Evolutionary conservation across 345 rosid genomes (phyloP).

Genomic region (Aquilaria yunnanensis): DNA sequence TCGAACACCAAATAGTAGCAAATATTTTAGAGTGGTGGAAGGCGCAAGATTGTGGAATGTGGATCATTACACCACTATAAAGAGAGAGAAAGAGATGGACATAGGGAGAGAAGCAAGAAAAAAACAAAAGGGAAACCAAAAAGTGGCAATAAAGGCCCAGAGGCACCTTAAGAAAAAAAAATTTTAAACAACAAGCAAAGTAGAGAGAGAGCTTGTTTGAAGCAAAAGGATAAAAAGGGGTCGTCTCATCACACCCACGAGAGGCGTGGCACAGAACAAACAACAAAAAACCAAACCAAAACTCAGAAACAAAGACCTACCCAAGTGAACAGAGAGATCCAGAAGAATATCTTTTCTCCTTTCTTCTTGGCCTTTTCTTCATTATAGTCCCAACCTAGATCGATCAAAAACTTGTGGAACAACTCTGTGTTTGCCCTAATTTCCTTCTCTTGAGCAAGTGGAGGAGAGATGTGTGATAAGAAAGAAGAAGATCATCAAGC

Average conservation of each 20-base stretch:
- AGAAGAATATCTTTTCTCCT: constrained; percentile 10
- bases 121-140: constrained; percentile 17
- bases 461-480: constrained; percentile 39
- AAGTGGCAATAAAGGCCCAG: constrained; percentile 27
- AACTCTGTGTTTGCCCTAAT: too few species aligned
- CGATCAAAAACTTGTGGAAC: too few species aligned
- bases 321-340: constrained; percentile 9
- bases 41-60: constrained; percentile 7
- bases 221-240: constrained; percentile 22
- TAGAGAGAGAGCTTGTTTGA: constrained; percentile 18
- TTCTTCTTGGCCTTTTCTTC: constrained; percentile 1
- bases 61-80: constrained; percentile 6
- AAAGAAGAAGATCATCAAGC: constrained; percentile 62
- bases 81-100: neutral
- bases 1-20: constrained; percentile 17
- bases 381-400: too few species aligned
- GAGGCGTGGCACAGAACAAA: constrained; percentile 25
- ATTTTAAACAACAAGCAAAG: too few species aligned
- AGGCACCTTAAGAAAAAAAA: neutral
- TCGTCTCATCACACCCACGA: constrained; percentile 15
- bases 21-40: constrained; percentile 22
- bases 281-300: constrained; percentile 7
- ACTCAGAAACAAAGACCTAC: constrained; percentile 17
- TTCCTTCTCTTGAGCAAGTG: neutral
- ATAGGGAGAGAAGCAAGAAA: neutral